Conservation (phyloP, 2,329 filamentous ascomycete species). For the Penicillium olsonii region DNA sequence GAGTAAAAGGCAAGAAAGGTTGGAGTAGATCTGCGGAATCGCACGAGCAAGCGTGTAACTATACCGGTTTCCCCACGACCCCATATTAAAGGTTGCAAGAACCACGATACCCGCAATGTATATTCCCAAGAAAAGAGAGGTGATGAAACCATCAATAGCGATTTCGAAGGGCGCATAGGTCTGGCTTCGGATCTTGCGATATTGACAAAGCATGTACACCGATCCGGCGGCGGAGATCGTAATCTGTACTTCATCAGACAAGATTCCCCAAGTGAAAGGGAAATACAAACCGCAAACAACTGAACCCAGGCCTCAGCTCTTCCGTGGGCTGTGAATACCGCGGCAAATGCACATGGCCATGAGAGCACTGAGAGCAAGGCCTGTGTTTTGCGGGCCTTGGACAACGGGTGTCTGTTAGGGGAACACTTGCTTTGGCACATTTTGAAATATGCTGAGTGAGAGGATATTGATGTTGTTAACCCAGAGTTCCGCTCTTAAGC, state of each 20-base stretch:
- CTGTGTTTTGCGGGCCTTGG: neutral
- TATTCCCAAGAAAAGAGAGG: neutral
- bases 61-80: neutral
- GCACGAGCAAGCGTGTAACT: neutral
- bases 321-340: neutral
- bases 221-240: neutral
- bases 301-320: neutral
- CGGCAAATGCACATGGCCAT: neutral
- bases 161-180: neutral
- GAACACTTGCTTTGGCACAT: constrained; percentile 1
- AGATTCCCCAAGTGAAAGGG: neutral
- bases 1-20: neutral
- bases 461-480: no score
- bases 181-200: neutral
- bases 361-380: neutral
- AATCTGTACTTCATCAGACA: neutral
- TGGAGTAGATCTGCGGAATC: constrained; percentile 3
- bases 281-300: neutral
- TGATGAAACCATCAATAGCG: neutral
- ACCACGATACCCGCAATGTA: neutral
- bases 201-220: neutral
- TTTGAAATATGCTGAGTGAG: no score
- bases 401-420: neutral
- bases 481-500: no score
- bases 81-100: neutral